Base-by-base conservation (phyloP, 805 yeast genomes). In the Wickerhamomyces hampshirensis region DNA sequence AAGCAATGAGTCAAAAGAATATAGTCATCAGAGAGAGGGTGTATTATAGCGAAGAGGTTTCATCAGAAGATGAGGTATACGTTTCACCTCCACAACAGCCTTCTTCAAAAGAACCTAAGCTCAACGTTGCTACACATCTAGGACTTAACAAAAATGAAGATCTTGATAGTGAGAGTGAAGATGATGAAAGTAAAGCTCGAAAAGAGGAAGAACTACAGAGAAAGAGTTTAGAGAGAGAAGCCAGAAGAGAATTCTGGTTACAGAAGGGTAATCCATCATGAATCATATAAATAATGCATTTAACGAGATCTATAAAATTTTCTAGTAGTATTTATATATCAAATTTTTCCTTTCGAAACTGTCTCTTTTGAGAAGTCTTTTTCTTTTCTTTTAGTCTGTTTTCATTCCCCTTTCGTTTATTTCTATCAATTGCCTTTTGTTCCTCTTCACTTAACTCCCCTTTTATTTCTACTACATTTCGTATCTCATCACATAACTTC, bases 401-500 rank as follows among this genome's bases (percentile, higher is more conserved):
- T 24, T 60, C 65, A 27, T 68, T 62, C 6, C 53, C 18, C 40
- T 46, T 16, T 49, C 43, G 30, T 47, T 46, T 15, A 63, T 57
- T 5, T 57, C 55, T 7, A 59, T 58, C 89, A 88, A 81, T 48
- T 72, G 7, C 71, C 38, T 60, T 47, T 37, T 63, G 41, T 34
- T 75, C 61, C n/a, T 61, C 71, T 18, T 59, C 67, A 15, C 68
- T 63, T 1, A 66, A 58, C 34, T 76, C 84, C 1, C 58, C 60
- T 1, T 71, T 72, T 41, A 80, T 69, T 40, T 57, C 59, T 1
- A 73, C 73, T 1, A 57, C 55, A 1, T 56, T 55, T 40, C 66
- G 71, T 39, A 85, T 66, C 37, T 75, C 81, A 2, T 58, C 47
- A 4, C 73, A 60, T 10, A 85, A 64, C 53, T 81, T 82, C n/a